A percentile compares a stretch with the other conserved stretches of the same genome.
Evolutionary conservation across 371 early-diverging fungal species (phyloP).

Genomic region (Blyttiomyces sp.): DNA sequence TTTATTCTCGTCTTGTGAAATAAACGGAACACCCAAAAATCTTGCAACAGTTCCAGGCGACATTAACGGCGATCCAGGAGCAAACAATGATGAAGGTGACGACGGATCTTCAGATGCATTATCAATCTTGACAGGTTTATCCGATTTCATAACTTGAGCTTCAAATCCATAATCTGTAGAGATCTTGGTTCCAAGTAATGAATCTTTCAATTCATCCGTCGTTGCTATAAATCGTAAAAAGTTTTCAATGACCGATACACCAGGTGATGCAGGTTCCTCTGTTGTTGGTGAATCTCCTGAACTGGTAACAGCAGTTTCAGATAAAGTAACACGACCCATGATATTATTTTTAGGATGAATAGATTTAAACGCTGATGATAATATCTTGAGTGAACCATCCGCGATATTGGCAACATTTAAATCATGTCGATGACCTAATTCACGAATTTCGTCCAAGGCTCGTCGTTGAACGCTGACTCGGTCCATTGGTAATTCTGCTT

Average conservation of each 20-base stretch:
- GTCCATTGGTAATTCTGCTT: too few species aligned
- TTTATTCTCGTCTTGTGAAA: not conserved
- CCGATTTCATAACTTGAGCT: conserved; percentile 7
- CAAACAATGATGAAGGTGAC: not conserved
- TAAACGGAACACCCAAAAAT: conserved; percentile 30
- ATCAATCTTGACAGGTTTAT: conserved; percentile 4
- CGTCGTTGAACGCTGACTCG: conserved; percentile 22
- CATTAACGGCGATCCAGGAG: not conserved
- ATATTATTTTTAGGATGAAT: conserved; percentile 27
- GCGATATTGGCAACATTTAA: conserved; percentile 21
- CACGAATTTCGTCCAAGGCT: conserved; percentile 18
- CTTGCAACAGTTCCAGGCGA: conserved; percentile 7
- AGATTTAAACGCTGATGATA: conserved; percentile 10
- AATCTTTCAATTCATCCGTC: too few species aligned
- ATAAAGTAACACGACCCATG: conserved; percentile 18
- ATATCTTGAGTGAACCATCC: conserved; percentile 7
- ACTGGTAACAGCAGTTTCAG: conserved; percentile 17
- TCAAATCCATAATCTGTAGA: conserved; percentile 15
- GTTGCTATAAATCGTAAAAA: not conserved
- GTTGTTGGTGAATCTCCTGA: not conserved
- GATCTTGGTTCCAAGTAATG: not conserved
- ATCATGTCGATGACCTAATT: conserved; percentile 2
- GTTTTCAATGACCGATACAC: not conserved
- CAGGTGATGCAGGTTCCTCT: not conserved
- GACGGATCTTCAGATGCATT: conserved; percentile 7